phyloP scores from a whole-genome alignment of 768 basidiomycete species.

The Mycena maculata region DNA sequence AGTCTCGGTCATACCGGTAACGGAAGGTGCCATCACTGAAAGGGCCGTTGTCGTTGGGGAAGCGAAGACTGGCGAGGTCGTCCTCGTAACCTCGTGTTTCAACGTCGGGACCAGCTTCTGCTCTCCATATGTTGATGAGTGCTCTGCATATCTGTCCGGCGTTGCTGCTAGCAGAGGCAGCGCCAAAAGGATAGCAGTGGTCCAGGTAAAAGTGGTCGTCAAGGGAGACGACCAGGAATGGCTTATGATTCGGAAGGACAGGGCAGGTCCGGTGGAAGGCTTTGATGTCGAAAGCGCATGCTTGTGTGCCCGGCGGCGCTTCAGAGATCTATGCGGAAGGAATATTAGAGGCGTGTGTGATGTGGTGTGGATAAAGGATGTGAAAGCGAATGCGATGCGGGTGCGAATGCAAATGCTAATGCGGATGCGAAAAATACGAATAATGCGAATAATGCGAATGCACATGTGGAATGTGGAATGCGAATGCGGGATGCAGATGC shows the following conservation, averaged over 20 bases:
- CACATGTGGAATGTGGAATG: too few relatives aligned
- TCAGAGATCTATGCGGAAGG: conserved; percentile 32
- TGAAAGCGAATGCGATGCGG: too few relatives aligned
- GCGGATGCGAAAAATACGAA: too few relatives aligned
- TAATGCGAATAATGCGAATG: too few relatives aligned
- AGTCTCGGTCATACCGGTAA: neutral
- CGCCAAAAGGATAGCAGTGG: conserved; percentile 41
- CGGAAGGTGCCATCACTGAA: neutral
- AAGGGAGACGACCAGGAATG: conserved; percentile 29
- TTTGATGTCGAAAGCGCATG: conserved; percentile 43
- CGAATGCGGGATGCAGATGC: too few relatives aligned
- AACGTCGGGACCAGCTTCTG: neutral
- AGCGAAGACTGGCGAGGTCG: neutral
- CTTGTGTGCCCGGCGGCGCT: conserved; percentile 45
- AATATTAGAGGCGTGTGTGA: neutral
- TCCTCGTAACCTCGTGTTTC: neutral
- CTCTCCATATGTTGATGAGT: conserved; percentile 38
- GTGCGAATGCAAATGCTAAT: too few relatives aligned
- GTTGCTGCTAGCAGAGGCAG: conserved; percentile 37
- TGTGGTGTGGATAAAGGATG: neutral
- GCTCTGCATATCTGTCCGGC: conserved; percentile 42
- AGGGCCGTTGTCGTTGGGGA: neutral
- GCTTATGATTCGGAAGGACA: conserved; percentile 41
- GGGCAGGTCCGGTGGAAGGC: conserved; percentile 44
- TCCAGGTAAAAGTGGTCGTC: conserved; percentile 38